Base-by-base conservation (phyloP, 208 protist species). In the Acanthamoeba triangularis region DNA sequence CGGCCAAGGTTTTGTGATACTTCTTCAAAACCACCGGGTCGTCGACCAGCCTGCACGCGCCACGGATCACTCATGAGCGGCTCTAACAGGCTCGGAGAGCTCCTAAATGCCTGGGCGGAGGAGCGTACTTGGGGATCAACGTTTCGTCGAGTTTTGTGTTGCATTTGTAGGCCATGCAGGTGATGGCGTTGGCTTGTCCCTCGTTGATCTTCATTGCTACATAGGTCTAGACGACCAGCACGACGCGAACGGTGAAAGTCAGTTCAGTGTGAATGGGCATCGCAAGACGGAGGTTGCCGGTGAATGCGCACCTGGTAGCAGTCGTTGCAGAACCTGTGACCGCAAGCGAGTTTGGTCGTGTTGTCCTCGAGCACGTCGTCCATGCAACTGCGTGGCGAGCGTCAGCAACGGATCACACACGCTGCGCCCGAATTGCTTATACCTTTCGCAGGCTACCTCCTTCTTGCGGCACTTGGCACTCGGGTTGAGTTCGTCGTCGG, bases 141-240 rank as follows among this genome's bases (percentile, higher is more conserved):
- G 84, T 91, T 35, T 91, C 84, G 44, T 91, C 84, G 33, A 91
- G 56, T 25, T 91, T 91, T 7, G 59, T 91, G 41, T 91, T 91
- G 41, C 84, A 91, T 28, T 91, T 91, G 84, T 91, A 69, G 5
- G 84, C 84, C 84, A 91, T 91, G 84, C 84, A 91, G 35, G 84
- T 91, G 49, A 91, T 91, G 84, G 56, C 35, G 41, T 91, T 91
- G 13, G 84, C 84, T 25, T 91, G 84, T 8, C 84, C 84, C 59
- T 91, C 84, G 16, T 91, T 91, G 84, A 91, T 91, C 59, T 91
- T 91, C 84, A 91, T 91, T 0, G 84, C 49, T 25, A 91, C 49
- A 28, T 91, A 91, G 56, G 84, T 91, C 84, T 91, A 23, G 52
- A 56, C 52, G 18, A 47, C 41, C 41, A 47, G 41, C 41, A 47